These are phyloP conservation scores for Eudorina sp. DNA, from an alignment of 139 green algal genomes.

Conservation along the genomic window DNA sequence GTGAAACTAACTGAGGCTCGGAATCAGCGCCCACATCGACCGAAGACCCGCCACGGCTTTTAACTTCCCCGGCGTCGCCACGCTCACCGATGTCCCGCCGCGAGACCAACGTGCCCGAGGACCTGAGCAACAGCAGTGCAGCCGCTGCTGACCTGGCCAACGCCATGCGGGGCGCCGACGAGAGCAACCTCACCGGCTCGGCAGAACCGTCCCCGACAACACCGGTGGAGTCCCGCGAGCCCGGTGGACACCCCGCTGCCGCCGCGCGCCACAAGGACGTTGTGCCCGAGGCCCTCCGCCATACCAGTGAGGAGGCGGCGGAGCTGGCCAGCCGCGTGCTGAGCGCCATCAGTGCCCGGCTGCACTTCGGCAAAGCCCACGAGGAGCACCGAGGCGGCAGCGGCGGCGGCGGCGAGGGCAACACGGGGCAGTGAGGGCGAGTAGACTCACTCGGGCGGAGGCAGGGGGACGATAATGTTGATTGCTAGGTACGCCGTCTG, in stretches of 20 bases:
- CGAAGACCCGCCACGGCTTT: no score
- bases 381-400: not conserved
- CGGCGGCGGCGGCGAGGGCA: not conserved
- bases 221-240: no score
- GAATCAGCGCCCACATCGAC: no score
- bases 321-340: slow-evolving; percentile 14
- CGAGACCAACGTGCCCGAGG: not conserved
- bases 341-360: not conserved
- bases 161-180: not conserved
- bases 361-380: not conserved
- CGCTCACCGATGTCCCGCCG: no score
- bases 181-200: not conserved
- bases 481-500: no score
- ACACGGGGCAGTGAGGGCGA: not conserved
- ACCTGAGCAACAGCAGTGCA: slow-evolving; percentile 2
- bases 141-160: slow-evolving; percentile 9
- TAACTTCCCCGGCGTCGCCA: no score
- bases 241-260: no score
- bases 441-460: no score
- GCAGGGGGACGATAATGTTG: no score
- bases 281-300: slow-evolving; percentile 20
- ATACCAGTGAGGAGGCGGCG: slow-evolving; percentile 32
- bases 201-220: not conserved
- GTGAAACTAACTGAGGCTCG: no score
- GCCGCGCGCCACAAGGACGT: not conserved